These are phyloP conservation scores for Phytophthora palmivora DNA, from an alignment of 352 stramenopile genomes.

Conservation along the genomic window DNA sequence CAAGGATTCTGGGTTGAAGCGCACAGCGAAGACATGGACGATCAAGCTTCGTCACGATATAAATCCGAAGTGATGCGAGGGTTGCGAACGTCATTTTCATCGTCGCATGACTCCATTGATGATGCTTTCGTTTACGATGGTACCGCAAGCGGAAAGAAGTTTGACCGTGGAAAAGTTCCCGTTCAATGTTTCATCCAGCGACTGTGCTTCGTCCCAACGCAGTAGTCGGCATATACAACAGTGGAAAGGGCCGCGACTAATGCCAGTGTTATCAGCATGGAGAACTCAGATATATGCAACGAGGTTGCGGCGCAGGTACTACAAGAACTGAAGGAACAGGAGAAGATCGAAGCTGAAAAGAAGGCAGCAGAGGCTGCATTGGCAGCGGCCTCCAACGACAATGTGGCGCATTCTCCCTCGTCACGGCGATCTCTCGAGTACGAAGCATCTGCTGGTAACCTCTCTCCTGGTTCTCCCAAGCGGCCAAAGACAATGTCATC, in stretches of 20 bases:
- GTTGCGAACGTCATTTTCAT: slow-evolving; percentile 56
- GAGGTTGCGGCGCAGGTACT: slow-evolving; percentile 57
- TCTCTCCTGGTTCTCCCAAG: slow-evolving; percentile 25
- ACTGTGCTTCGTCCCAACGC: slow-evolving; percentile 24
- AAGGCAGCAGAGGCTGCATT: slow-evolving; percentile 27
- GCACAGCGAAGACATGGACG: slow-evolving; percentile 22
- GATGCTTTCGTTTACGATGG: slow-evolving; percentile 60
- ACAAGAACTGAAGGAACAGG: slow-evolving; percentile 55
- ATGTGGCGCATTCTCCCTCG: slow-evolving; percentile 32
- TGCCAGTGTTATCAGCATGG: slow-evolving; percentile 34
- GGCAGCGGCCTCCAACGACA: slow-evolving; percentile 15
- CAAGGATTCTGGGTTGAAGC: slow-evolving; percentile 78
- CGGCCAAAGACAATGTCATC: slow-evolving; percentile 34
- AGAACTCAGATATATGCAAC: slow-evolving; percentile 40
- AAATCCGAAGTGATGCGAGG: slow-evolving; percentile 52
- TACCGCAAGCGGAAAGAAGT: slow-evolving; percentile 23
- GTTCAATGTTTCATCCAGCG: slow-evolving; percentile 12
- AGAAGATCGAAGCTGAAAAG: slow-evolving; percentile 48
- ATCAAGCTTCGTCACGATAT: slow-evolving; percentile 47
- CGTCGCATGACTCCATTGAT: slow-evolving; percentile 80
- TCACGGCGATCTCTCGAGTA: slow-evolving; percentile 30
- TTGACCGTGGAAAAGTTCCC: slow-evolving; percentile 23
- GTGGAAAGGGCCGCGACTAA: slow-evolving; percentile 31
- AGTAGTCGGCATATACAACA: slow-evolving; percentile 22
- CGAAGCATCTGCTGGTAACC: slow-evolving; percentile 7